Evolutionary conservation across 1,284 basidiomycete genomes (phyloP).

Genomic region (Gymnopus androsaceus): DNA sequence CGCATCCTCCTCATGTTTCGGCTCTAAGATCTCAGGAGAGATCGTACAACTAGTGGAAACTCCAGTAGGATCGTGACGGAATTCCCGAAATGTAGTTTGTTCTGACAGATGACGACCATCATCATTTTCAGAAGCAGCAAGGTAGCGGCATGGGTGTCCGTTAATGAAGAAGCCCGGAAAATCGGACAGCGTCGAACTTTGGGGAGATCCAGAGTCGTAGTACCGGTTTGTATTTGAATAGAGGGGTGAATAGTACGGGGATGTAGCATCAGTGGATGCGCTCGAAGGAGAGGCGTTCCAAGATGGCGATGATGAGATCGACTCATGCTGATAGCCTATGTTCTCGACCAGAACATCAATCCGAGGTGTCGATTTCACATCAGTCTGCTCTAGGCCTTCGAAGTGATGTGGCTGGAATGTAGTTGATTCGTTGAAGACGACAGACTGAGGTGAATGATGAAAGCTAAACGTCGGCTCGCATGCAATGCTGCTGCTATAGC

Average conservation of each 20-base stretch:
- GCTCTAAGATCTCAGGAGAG: not conserved
- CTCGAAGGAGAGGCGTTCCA: not conserved
- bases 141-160: not conserved
- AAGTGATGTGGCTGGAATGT: not conserved
- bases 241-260: not conserved
- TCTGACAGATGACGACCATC: conserved; percentile 4
- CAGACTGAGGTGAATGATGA: no score
- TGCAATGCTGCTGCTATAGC: no score
- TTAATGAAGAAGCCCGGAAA: not conserved
- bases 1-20: not conserved
- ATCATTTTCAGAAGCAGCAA: not conserved
- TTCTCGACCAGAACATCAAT: not conserved
- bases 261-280: not conserved
- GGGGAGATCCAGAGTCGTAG: not conserved
- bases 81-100: no score
- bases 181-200: not conserved
- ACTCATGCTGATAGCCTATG: not conserved
- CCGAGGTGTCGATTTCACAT: not conserved
- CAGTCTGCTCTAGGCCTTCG: not conserved
- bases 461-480: no score
- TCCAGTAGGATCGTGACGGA: not conserved
- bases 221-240: not conserved
- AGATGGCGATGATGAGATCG: not conserved
- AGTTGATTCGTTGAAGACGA: no score
- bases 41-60: not conserved